Evolutionary conservation across 2,329 filamentous ascomycete genomes (phyloP).

Genomic region (Aureobasidium sp.): DNA sequence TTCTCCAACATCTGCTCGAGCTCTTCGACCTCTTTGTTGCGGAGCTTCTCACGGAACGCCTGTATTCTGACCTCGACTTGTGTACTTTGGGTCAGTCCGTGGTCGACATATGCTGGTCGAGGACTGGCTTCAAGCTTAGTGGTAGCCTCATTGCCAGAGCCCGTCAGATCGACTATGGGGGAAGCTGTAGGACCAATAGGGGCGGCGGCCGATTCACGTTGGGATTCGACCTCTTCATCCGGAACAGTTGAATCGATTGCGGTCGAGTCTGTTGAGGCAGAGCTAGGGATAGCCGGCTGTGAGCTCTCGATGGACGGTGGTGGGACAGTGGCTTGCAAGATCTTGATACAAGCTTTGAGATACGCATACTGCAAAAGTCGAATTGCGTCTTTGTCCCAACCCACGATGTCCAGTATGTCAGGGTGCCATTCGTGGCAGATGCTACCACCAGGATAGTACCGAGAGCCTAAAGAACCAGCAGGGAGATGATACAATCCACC

Average conservation of each 20-base stretch:
- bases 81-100: too few species aligned
- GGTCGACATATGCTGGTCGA: too few species aligned
- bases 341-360: not conserved
- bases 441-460: not conserved
- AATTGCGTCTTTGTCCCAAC: not conserved
- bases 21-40: not conserved
- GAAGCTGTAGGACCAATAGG: not conserved
- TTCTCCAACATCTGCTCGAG: not conserved
- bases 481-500: not conserved
- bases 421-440: not conserved
- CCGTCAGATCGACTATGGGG: not conserved
- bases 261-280: not conserved
- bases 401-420: not conserved
- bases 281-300: too few species aligned
- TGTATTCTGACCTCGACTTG: not conserved
- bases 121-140: not conserved
- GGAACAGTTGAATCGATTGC: not conserved
- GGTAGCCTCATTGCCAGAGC: not conserved
- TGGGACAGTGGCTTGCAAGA: not conserved
- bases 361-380: not conserved
- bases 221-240: too few species aligned
- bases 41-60: not conserved
- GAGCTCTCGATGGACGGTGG: not conserved
- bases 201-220: not conserved
- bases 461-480: not conserved